Evolutionary conservation across 306 rosid species (phyloP), one percentile per base, ranked within the genome.

Genomic region (Aeschynomene evenia): DNA sequence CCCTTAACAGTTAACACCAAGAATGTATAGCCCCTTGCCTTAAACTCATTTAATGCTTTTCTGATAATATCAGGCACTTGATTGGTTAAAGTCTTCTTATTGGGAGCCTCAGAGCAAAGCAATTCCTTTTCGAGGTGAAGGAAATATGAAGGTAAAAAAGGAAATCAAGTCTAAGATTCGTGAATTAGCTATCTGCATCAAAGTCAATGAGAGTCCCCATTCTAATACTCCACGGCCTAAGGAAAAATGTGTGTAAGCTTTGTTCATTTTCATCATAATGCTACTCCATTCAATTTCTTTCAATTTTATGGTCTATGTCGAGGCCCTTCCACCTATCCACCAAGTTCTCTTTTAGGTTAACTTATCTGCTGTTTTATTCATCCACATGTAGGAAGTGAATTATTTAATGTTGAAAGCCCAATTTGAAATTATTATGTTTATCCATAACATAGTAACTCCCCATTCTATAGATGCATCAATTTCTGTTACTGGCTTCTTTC

Each of bases 51-150:
- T 34, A 8, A 29, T 23, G 19, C 63, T 15, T 75, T 80, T 11
- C 55, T 78, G 65, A 68, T 74, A 72, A 46, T 78, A 79, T 68
- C 82, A 95, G 99, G 99, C 96, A 77, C 91, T 95, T 77, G 79
- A 81, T 83, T 95, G 99, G 99, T 86, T 95, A 85, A 84, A 85
- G 80, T 83, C 81, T 63, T 85, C 84, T 75, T 95, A 95, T 70
- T 95, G 99, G 99, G 96, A 85, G 48, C 97, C 97, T 80, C 99
- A 95, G 76, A 85, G 84, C 80, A 81, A 78, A 70, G 88, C 84
- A 40, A 84, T 95, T 79, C 96, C 99, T 68, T 87, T 89, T 83
- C 92, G 85, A 56, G 87, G 89, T 73, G 85, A 79, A 36, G 79
- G 77, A 70, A 83, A 72, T 69, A 77, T 77, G 24, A 60, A 66